Evolutionary conservation across 257 asterid genomes (phyloP), one percentile per base, ranked within the genome.

Genomic region (Scutellaria barbata): DNA sequence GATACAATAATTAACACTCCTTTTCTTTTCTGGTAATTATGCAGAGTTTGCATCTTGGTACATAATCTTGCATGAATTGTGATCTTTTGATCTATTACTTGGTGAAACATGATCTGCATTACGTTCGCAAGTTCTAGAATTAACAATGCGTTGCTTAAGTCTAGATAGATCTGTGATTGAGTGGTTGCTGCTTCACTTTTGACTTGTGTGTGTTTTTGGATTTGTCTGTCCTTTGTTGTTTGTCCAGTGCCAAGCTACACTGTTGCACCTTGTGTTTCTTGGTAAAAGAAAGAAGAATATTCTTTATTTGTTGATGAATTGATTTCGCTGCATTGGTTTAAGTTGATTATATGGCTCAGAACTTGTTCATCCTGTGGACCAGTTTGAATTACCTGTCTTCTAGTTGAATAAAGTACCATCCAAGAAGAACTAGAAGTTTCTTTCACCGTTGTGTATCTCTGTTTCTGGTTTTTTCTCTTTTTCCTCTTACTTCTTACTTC

Each of bases 111-210:
- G 80, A 82, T 79, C 73, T 12, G 62, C 73, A 63, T 63, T 65
- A 63, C 63, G 69, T 55, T 57, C 22, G 37, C 39, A 35, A 50
- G 77, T 25, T 10, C 41, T 45, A 53, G 63, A 63, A 72, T 52
- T 56, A 40, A 46, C 73, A 82, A 69, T 82, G 83, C 61, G 77
- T 59, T 58, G 73, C 74, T 75, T 35, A 41, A 65, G 62, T 68
- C 30, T 33, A 64, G 68, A 52, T 75, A 72, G 86, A 76, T 78
- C 81, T 75, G 77, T 64, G 69, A 55, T 72, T 40, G 73, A 71
- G 79, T 71, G 77, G 39, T 46, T 64, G 60, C 42, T 47, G 72
- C 83, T 75, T 81, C 79, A 72, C 75, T 57, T 74, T 59, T 63
- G 74, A 68, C 72, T 81, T 66, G 69, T 55, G 73, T 54, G 57